Conservation (phyloP, 2,329 filamentous ascomycete species). For the Xylariaceae sp. region DNA sequence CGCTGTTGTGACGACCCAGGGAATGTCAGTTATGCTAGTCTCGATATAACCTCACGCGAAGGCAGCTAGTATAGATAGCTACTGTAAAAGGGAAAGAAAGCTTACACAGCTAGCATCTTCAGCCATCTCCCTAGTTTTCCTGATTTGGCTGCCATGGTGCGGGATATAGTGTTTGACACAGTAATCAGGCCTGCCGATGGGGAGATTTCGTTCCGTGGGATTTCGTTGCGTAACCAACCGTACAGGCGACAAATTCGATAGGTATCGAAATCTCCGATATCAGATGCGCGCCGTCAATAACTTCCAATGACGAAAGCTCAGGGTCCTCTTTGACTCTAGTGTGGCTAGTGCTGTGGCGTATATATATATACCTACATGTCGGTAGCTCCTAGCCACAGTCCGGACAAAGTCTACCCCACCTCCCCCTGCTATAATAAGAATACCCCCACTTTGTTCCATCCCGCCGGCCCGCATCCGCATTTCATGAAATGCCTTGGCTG, state of each 20-base stretch:
- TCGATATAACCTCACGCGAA: background rate
- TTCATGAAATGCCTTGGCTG: background rate
- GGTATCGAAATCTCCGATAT: conserved; percentile 4
- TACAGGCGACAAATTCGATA: background rate
- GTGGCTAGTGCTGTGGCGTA: conserved; percentile 12
- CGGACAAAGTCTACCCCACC: conserved; percentile 14
- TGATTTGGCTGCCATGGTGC: conserved; percentile 53
- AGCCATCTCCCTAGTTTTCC: conserved; percentile 64
- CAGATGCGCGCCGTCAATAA: conserved; percentile 18
- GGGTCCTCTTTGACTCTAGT: conserved; percentile 13
- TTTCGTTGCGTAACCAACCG: background rate
- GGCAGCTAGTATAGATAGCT: conserved; percentile 17
- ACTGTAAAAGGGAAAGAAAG: conserved; percentile 28
- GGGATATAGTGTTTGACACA: background rate
- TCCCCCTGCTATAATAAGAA: conserved; percentile 13
- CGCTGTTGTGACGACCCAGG: conserved; percentile 10
- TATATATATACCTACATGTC: background rate
- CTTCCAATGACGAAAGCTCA: conserved; percentile 39
- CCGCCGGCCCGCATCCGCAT: background rate
- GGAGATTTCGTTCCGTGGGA: background rate
- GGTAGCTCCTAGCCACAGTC: background rate
- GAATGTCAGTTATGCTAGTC: conserved; percentile 7
- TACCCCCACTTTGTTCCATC: background rate
- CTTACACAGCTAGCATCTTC: conserved; percentile 77
- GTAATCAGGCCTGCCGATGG: background rate